phyloP scores from a whole-genome alignment of 352 stramenopile species.

The Globisporangium abappressorium region DNA sequence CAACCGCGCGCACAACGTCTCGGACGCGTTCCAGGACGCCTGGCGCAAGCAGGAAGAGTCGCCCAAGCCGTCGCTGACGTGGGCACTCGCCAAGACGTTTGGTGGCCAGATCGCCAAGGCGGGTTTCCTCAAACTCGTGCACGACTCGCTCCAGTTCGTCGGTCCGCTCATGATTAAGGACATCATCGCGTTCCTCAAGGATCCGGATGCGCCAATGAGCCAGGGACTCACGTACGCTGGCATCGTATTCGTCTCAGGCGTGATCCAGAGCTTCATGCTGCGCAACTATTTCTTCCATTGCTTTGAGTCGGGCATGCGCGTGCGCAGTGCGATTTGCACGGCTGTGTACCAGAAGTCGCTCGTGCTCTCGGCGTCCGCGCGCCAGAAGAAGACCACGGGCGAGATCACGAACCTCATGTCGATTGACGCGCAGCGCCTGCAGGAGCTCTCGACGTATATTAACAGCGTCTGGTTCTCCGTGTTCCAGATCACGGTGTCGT shows the following conservation, averaged over 20 bases:
- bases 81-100: slow-evolving; percentile 48
- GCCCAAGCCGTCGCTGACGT: slow-evolving; percentile 47
- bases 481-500: slow-evolving; percentile 80
- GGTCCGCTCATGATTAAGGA: slow-evolving; percentile 80
- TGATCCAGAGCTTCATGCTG: slow-evolving; percentile 75
- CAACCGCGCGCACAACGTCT: slow-evolving; percentile 60
- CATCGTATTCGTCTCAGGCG: slow-evolving; percentile 66
- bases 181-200: slow-evolving; percentile 78
- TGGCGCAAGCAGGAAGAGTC: slow-evolving; percentile 41
- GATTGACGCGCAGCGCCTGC: slow-evolving; percentile 95
- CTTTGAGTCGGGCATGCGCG: slow-evolving; percentile 72
- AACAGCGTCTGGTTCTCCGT: slow-evolving; percentile 88
- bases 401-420: slow-evolving; percentile 98
- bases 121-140: slow-evolving; percentile 73
- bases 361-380: slow-evolving; percentile 75
- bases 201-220: slow-evolving; percentile 51
- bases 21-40: slow-evolving; percentile 34
- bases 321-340: slow-evolving; percentile 71
- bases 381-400: slow-evolving; percentile 80
- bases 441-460: slow-evolving; percentile 94
- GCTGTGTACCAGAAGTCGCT: slow-evolving; percentile 83
- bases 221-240: slow-evolving; percentile 59
- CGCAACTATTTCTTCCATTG: slow-evolving; percentile 87
- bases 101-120: slow-evolving; percentile 51
- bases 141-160: slow-evolving; percentile 85